These are phyloP conservation scores for Metschnikowia arizonensis DNA, from an alignment of 805 yeast species.

Conservation along the genomic window DNA sequence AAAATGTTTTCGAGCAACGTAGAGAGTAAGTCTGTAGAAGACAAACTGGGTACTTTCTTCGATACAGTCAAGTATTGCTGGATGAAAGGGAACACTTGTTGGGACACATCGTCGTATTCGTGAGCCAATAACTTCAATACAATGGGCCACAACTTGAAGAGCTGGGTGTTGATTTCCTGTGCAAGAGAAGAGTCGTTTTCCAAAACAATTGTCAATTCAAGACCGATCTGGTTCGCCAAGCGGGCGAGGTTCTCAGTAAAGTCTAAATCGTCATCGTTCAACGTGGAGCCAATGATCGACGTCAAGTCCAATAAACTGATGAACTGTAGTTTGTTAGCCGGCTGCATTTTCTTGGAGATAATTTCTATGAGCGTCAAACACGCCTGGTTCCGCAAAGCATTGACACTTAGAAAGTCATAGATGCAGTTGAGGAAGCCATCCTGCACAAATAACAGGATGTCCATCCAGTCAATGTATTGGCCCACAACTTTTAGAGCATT, in stretches of 20 bases:
- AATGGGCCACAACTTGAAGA: slow-evolving; percentile 66
- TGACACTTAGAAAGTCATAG: slow-evolving; percentile 51
- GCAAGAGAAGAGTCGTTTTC: slow-evolving; percentile 45
- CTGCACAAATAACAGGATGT: slow-evolving; percentile 66
- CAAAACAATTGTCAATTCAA: slow-evolving; percentile 67
- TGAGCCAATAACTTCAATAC: slow-evolving; percentile 67
- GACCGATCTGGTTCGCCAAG: slow-evolving; percentile 66
- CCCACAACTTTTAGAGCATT: slow-evolving; percentile 68
- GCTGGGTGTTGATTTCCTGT: slow-evolving; percentile 33
- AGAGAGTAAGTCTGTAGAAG: slow-evolving; percentile 49
- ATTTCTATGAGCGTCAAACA: slow-evolving; percentile 58
- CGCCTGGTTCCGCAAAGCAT: slow-evolving; percentile 53
- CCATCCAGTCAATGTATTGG: slow-evolving; percentile 89
- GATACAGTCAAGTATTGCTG: slow-evolving; percentile 68
- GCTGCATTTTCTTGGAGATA: slow-evolving; percentile 73
- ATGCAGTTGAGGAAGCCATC: slow-evolving; percentile 54
- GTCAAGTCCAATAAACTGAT: slow-evolving; percentile 67
- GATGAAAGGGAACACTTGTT: slow-evolving; percentile 77
- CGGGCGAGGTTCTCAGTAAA: slow-evolving; percentile 75
- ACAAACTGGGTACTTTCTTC: slow-evolving; percentile 47
- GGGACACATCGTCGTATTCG: slow-evolving; percentile 84
- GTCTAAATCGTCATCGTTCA: slow-evolving; percentile 51
- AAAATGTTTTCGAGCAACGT: slow-evolving; percentile 66
- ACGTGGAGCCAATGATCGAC: slow-evolving; percentile 40
- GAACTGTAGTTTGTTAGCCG: slow-evolving; percentile 64